Conservation (phyloP, 139 green algal genomes). For the Ettlia oleoabundans region DNA sequence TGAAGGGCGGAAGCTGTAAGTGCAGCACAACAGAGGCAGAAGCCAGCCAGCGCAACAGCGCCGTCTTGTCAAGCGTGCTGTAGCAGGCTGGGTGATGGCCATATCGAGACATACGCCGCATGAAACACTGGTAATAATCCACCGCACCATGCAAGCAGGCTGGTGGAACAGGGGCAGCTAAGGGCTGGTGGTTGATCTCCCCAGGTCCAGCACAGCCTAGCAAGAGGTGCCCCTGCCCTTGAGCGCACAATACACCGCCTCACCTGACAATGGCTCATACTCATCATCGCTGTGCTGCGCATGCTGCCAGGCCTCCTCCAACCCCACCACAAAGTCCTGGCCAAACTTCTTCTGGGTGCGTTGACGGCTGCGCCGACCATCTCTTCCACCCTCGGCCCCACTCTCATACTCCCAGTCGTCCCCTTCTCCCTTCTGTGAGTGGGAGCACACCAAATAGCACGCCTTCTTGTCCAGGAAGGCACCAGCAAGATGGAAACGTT, state of each 20-base stretch:
- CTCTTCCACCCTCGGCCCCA: not conserved
- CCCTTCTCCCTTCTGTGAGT: not conserved
- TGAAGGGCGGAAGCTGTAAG: too few species aligned
- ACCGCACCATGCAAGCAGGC: too few species aligned
- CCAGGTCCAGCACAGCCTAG: too few species aligned
- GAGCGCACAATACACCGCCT: not conserved
- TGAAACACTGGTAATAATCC: too few species aligned
- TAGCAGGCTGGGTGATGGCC: too few species aligned
- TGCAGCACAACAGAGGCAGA: too few species aligned
- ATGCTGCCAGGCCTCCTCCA: constrained; percentile 15
- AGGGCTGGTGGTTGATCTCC: too few species aligned
- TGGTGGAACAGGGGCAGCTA: not conserved
- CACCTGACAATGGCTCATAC: not conserved
- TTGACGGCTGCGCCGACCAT: constrained; percentile 15
- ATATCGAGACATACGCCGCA: too few species aligned
- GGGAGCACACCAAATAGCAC: too few species aligned
- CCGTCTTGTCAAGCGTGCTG: too few species aligned
- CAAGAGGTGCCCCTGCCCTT: too few species aligned
- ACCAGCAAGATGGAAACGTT: not conserved
- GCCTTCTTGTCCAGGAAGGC: not conserved
- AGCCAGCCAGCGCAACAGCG: too few species aligned
- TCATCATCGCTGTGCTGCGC: constrained; percentile 14
- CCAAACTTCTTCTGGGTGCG: constrained; percentile 16
- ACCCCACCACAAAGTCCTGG: constrained; percentile 14
- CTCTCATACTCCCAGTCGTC: not conserved